phyloP scores from a whole-genome alignment of 306 rosid species.

The Rubus parviflorus region DNA sequence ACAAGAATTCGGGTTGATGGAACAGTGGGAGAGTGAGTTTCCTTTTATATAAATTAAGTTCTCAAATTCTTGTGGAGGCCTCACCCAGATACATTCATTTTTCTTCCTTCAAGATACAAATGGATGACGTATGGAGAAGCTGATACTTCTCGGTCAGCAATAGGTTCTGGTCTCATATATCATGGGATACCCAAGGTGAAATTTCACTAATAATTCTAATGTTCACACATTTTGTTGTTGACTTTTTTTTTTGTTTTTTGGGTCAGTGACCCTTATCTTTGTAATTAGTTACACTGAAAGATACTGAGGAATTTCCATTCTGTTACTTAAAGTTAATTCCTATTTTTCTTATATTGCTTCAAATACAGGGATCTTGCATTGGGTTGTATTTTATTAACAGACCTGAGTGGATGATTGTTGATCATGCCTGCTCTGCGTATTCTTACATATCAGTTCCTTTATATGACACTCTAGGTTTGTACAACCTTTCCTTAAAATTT shows the following conservation, averaged over 20 bases:
- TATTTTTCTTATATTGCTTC: neutral
- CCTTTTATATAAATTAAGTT: neutral
- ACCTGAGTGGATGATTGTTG: constrained; percentile 97
- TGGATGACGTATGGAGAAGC: constrained; percentile 99
- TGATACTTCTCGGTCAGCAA: constrained; percentile 75
- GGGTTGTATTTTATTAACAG: constrained; percentile 93
- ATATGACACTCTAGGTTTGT: constrained; percentile 95
- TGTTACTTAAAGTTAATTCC: neutral
- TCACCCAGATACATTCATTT: constrained; percentile 24
- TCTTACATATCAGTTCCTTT: constrained; percentile 91
- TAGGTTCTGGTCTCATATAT: constrained; percentile 87
- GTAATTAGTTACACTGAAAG: neutral
- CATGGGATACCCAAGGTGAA: constrained; percentile 79
- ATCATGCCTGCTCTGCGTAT: constrained; percentile 97
- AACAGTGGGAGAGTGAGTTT: constrained; percentile 91
- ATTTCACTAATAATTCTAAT: constrained; percentile 19
- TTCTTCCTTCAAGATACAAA: constrained; percentile 64
- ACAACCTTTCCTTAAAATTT: constrained; percentile 15
- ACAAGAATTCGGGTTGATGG: constrained; percentile 92
- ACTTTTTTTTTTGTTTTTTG: neutral
- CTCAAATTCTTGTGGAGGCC: constrained; percentile 23
- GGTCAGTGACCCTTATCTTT: neutral
- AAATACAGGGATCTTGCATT: constrained; percentile 64
- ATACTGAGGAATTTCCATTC: neutral
- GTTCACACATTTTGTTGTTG: constrained; percentile 1